Evolutionary conservation across 148 eudicot species (phyloP).

Genomic region (Diospyros kaki): DNA sequence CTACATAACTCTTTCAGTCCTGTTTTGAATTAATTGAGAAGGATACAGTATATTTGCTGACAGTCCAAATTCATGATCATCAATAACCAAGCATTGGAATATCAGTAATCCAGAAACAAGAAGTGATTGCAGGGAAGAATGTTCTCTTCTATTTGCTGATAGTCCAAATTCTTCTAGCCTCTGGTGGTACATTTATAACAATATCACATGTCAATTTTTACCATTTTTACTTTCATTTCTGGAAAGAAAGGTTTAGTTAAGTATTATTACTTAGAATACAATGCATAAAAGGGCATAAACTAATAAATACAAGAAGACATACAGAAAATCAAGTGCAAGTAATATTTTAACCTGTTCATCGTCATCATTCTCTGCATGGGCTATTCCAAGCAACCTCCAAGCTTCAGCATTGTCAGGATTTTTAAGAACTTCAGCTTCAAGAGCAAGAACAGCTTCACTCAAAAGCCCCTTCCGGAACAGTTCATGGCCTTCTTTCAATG

Average conservation of each 20-base stretch:
- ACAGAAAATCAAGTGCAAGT: slow-evolving; percentile 11
- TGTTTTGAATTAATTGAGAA: too few relatives aligned
- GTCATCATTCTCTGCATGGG: slow-evolving; percentile 99
- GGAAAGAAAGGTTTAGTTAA: background rate
- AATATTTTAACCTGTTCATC: slow-evolving; percentile 77
- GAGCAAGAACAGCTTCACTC: slow-evolving; percentile 99
- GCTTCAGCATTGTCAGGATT: slow-evolving; percentile 95
- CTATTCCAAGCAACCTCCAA: slow-evolving; percentile 94
- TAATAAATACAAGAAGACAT: slow-evolving; percentile 1
- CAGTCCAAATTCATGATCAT: too few relatives aligned
- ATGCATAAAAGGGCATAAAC: background rate
- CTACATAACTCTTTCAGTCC: too few relatives aligned
- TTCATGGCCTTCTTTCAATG: slow-evolving; percentile 92
- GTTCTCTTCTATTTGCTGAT: too few relatives aligned
- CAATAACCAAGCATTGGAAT: too few relatives aligned
- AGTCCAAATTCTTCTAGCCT: background rate
- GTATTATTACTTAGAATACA: background rate
- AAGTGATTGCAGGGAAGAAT: too few relatives aligned
- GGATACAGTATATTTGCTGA: too few relatives aligned
- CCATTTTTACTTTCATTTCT: slow-evolving; percentile 2
- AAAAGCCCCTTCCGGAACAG: slow-evolving; percentile 87
- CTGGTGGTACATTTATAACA: too few relatives aligned
- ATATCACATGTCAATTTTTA: background rate
- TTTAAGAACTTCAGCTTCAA: slow-evolving; percentile 95
- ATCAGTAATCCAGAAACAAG: too few relatives aligned